These are phyloP conservation scores for Chionographis japonica DNA, from an alignment of 106 monocot species.

Conservation along the genomic window DNA sequence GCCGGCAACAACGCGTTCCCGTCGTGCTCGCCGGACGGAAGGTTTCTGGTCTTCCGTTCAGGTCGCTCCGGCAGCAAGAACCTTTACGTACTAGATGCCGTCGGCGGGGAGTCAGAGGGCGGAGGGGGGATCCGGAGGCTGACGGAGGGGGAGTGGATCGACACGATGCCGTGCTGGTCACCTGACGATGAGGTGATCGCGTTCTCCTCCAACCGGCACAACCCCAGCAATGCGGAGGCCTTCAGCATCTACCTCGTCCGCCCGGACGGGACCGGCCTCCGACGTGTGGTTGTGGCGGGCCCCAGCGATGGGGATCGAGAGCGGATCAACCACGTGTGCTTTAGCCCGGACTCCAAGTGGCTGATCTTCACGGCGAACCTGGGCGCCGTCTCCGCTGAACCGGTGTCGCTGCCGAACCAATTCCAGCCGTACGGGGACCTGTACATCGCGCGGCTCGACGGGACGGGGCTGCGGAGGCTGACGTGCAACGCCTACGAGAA, in stretches of 20 bases:
- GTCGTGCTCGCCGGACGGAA: conserved; percentile 76
- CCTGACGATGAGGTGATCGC: conserved; percentile 73
- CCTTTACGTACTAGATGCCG: conserved; percentile 74
- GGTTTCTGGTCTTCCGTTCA: conserved; percentile 70
- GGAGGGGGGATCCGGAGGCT: conserved; percentile 41
- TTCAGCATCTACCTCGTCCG: conserved; percentile 57
- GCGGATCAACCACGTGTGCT: conserved; percentile 84
- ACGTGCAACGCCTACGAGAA: conserved; percentile 79
- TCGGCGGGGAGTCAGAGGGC: conserved; percentile 32
- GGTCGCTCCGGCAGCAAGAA: conserved; percentile 79
- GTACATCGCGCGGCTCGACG: conserved; percentile 52
- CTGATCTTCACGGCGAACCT: conserved; percentile 55
- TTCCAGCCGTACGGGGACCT: conserved; percentile 92
- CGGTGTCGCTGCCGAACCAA: conserved; percentile 65
- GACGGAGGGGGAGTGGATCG: conserved; percentile 77
- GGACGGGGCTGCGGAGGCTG: conserved; percentile 46
- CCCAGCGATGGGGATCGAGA: conserved; percentile 37
- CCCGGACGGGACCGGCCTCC: conserved; percentile 57
- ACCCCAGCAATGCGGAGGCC: conserved; percentile 27
- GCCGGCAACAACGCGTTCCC: conserved; percentile 88
- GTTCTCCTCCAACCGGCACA: conserved; percentile 87
- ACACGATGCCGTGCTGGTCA: conserved; percentile 98
- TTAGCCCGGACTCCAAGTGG: conserved; percentile 58
- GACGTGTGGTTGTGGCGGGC: conserved; percentile 50
- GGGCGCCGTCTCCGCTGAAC: conserved; percentile 52